phyloP scores from a whole-genome alignment of 257 asterid genomes.

The Solanum clarkiae region DNA sequence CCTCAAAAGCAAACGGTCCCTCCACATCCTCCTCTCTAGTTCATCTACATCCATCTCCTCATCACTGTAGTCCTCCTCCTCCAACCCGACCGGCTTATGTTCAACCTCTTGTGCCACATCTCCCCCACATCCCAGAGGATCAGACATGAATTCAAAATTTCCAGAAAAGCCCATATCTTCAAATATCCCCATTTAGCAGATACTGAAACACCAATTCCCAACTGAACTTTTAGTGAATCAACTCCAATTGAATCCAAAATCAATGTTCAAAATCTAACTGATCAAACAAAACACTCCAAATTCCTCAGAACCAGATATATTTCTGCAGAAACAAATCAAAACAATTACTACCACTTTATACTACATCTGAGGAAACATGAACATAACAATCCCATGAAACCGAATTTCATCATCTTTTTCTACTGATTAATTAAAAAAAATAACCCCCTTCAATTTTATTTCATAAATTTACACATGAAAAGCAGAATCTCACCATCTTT shows the following conservation, averaged over 20 bases:
- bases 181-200: slow-evolving; percentile 25
- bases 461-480: not conserved
- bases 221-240: not conserved
- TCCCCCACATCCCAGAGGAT: slow-evolving; percentile 17
- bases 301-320: not conserved
- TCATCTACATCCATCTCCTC: slow-evolving; percentile 47
- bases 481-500: not conserved
- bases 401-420: not conserved
- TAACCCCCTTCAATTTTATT: not conserved
- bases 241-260: not conserved
- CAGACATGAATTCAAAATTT: slow-evolving; percentile 29
- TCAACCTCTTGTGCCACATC: slow-evolving; percentile 16
- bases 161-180: slow-evolving; percentile 39
- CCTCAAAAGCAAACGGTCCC: slow-evolving; percentile 30
- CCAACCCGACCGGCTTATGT: slow-evolving; percentile 10
- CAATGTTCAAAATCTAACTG: not conserved
- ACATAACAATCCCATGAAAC: not conserved
- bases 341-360: not conserved
- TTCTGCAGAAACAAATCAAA: not conserved
- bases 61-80: slow-evolving; percentile 36
- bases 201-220: not conserved
- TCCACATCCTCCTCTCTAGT: slow-evolving; percentile 49
- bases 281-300: not conserved
- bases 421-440: not conserved
- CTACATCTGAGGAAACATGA: not conserved